Conservation (phyloP, 139 green algal genomes). For the Tetraselmis striata region DNA sequence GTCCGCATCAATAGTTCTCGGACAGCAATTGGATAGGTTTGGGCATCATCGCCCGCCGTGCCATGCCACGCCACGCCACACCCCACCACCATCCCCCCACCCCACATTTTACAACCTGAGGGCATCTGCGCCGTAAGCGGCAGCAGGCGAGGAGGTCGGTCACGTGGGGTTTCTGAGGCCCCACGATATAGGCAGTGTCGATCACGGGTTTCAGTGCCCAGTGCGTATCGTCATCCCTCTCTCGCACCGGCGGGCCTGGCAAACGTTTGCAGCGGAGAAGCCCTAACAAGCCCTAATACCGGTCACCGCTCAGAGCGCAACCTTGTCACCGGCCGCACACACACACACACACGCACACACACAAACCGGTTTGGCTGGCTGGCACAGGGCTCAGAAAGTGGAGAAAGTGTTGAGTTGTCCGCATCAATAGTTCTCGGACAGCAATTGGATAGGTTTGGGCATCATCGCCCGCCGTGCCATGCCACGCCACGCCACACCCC, state of each 20-base stretch:
- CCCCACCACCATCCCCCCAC: no score
- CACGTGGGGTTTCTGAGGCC: background rate
- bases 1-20: background rate
- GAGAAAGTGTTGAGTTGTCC: background rate
- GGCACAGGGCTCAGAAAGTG: background rate
- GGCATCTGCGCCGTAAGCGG: no score
- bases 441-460: background rate
- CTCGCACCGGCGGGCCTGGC: no score
- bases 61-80: background rate
- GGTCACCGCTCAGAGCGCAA: no score
- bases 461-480: background rate
- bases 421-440: background rate
- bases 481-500: background rate
- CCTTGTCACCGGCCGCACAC: no score
- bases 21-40: background rate
- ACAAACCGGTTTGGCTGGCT: no score
- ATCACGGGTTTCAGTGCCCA: constrained; percentile 1
- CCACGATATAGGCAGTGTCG: background rate
- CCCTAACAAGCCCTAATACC: no score
- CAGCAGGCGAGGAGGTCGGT: background rate
- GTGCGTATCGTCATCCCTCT: no score
- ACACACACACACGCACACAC: no score
- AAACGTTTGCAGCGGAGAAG: no score
- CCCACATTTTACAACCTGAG: no score
- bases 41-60: background rate